Conservation (phyloP, 1,284 basidiomycete species). For the Puccinia triticina region DNA sequence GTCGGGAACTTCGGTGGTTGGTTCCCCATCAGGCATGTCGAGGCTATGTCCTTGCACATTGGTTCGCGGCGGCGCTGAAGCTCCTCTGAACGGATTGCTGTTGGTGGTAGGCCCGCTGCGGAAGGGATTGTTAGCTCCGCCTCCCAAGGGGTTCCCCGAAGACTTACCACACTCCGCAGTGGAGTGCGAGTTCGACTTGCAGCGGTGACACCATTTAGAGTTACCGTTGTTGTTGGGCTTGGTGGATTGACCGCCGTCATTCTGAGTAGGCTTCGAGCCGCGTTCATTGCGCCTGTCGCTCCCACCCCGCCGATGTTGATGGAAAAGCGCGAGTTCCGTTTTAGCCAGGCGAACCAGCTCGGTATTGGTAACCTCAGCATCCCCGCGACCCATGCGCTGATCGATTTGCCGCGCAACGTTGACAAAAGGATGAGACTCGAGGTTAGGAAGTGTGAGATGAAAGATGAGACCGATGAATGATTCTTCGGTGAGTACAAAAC, state of each 20-base stretch:
- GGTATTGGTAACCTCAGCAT: not conserved
- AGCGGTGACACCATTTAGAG: too few species aligned
- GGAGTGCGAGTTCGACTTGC: too few species aligned
- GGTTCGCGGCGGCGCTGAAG: not conserved
- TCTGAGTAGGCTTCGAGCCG: too few species aligned
- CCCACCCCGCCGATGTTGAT: not conserved
- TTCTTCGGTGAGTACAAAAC: conserved; percentile 1
- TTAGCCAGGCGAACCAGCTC: not conserved
- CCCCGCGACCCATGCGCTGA: not conserved
- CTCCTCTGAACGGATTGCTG: not conserved
- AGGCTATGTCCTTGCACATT: not conserved
- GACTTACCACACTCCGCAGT: too few species aligned
- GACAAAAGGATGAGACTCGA: not conserved
- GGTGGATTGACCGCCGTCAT: not conserved
- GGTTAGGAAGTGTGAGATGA: conserved; percentile 10
- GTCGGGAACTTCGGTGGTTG: not conserved
- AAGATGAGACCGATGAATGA: not conserved
- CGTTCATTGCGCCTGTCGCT: not conserved
- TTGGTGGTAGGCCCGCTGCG: not conserved
- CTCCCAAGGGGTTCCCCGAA: too few species aligned
- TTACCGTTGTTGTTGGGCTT: not conserved
- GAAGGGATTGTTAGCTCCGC: not conserved
- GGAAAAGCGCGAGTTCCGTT: not conserved
- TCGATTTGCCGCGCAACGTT: not conserved
- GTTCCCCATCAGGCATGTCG: not conserved